phyloP scores from a whole-genome alignment of 1,284 basidiomycete species.

The Lentinus polychrous region DNA sequence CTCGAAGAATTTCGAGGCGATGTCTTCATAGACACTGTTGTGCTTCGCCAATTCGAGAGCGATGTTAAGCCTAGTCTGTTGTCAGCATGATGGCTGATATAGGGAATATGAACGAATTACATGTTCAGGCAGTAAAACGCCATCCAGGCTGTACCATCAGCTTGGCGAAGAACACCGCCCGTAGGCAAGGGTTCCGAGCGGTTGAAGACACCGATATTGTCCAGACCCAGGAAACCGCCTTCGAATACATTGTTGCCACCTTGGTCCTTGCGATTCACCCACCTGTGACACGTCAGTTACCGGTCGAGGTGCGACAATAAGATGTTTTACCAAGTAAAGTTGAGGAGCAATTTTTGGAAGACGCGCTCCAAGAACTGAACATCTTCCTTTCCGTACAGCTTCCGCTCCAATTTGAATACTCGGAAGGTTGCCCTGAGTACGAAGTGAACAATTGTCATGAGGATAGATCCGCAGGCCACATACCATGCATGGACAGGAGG shows the following conservation, averaged over 20 bases:
- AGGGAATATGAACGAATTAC: constrained; percentile 34
- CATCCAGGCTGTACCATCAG: constrained; percentile 99
- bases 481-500: constrained; percentile 96
- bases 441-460: constrained; percentile 3
- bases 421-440: constrained; percentile 81
- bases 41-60: constrained; percentile 97
- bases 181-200: constrained; percentile 94
- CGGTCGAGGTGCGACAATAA: neutral
- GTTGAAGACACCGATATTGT: constrained; percentile 98
- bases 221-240: constrained; percentile 94
- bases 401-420: constrained; percentile 97
- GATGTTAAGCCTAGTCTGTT: constrained; percentile 75
- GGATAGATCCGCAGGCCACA: constrained; percentile 1
- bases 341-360: constrained; percentile 94
- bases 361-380: constrained; percentile 92
- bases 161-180: constrained; percentile 87
- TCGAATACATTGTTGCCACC: constrained; percentile 96
- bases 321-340: constrained; percentile 82
- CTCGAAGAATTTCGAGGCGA: constrained; percentile 98
- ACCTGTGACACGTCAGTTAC: constrained; percentile 40
- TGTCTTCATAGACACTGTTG: constrained; percentile 96
- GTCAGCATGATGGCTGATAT: neutral
- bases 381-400: constrained; percentile 88
- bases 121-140: constrained; percentile 97
- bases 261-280: constrained; percentile 97